Percentiles rank a stretch among this genome's conserved stretches.
phyloP scores from a whole-genome alignment of 108 stramenopile genomes.

The Thalassiosira profunda region DNA sequence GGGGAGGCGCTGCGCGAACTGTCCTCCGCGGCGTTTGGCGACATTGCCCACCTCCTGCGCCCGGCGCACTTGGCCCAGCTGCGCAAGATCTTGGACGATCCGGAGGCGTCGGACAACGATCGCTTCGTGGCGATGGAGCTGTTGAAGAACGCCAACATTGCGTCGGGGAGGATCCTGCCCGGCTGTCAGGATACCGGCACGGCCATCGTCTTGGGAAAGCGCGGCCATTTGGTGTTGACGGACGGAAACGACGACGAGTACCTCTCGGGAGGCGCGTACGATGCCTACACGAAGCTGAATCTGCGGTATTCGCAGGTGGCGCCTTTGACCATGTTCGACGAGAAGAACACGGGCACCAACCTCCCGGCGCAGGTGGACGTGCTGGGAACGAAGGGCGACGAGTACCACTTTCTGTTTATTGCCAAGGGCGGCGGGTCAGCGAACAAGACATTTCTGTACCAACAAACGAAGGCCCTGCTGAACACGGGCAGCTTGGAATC shows the following conservation, averaged over 20 bases:
- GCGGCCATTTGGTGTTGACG: conserved; percentile 92
- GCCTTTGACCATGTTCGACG: conserved; percentile 94
- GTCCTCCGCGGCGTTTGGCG: conserved; percentile 82
- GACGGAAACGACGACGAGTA: conserved; percentile 96
- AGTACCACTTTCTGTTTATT: conserved; percentile 95
- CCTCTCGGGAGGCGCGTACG: conserved; percentile 87
- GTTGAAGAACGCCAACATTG: conserved; percentile 97
- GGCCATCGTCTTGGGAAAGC: conserved; percentile 94
- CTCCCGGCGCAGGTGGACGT: conserved; percentile 96
- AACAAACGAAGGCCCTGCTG: conserved; percentile 96
- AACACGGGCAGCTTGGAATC: conserved; percentile 88
- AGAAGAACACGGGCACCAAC: conserved; percentile 95
- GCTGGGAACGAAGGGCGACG: conserved; percentile 82
- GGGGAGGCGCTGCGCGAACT: conserved; percentile 62
- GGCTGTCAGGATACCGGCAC: conserved; percentile 98
- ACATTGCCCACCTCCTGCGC: conserved; percentile 94
- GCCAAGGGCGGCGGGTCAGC: conserved; percentile 98
- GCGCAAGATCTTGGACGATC: conserved; percentile 94
- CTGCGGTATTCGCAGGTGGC: conserved; percentile 95
- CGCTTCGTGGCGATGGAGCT: conserved; percentile 96
- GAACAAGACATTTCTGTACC: conserved; percentile 97
- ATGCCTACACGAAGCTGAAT: conserved; percentile 93
- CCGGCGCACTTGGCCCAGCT: conserved; percentile 92
- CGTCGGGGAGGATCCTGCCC: conserved; percentile 88
- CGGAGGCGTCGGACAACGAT: conserved; percentile 96